phyloP scores from a whole-genome alignment of 352 stramenopile genomes.

The Phytophthora agathidicida region DNA sequence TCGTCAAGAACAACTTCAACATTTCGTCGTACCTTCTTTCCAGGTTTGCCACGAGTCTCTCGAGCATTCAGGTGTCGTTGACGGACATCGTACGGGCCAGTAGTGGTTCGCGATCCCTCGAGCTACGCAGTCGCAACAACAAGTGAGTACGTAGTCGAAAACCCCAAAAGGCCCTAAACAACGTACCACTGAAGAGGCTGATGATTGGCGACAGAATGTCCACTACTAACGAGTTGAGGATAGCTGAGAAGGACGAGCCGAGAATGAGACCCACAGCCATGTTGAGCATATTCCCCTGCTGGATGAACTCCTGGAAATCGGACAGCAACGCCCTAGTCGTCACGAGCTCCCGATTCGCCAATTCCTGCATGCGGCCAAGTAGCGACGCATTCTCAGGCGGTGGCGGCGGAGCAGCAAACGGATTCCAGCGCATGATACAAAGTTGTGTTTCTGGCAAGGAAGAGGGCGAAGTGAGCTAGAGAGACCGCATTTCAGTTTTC shows the following conservation, averaged over 20 bases:
- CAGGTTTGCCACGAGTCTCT: constrained; percentile 65
- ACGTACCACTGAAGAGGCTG: constrained; percentile 76
- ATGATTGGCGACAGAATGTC: constrained; percentile 71
- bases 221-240: constrained; percentile 74
- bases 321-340: constrained; percentile 18
- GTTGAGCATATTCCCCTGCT: constrained; percentile 80
- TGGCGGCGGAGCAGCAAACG: constrained; percentile 21
- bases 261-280: constrained; percentile 74
- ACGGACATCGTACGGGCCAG: constrained; percentile 56
- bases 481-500: no score
- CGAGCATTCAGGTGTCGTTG: constrained; percentile 36
- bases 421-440: constrained; percentile 31
- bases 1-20: not conserved
- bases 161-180: no score
- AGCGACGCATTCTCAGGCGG: constrained; percentile 34
- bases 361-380: constrained; percentile 26
- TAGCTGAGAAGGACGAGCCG: constrained; percentile 66
- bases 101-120: constrained; percentile 72
- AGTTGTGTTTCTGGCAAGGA: no score
- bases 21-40: constrained; percentile 48
- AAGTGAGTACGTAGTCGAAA: not conserved
- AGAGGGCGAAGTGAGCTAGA: no score
- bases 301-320: constrained; percentile 79
- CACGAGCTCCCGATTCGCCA: constrained; percentile 23
- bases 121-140: constrained; percentile 25